Percentiles rank a stretch among this genome's conserved stretches.
Evolutionary conservation across 2,329 filamentous ascomycete genomes (phyloP).

Genomic region (Penicillium sp.): DNA sequence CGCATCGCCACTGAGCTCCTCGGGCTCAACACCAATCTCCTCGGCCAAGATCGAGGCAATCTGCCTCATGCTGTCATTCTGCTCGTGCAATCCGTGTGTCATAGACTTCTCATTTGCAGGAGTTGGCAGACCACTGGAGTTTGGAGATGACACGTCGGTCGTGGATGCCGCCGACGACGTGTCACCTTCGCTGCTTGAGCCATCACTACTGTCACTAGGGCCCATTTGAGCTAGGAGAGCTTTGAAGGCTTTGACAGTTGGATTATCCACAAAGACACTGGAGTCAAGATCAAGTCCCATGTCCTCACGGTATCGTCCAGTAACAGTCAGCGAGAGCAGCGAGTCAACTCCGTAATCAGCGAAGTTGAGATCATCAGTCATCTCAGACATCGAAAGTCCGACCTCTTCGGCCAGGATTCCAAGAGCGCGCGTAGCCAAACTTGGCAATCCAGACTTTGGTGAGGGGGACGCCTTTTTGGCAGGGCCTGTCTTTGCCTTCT

Average conservation of each 20-base stretch:
- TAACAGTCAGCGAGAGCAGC: conserved; percentile 59
- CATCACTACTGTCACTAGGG: conserved; percentile 30
- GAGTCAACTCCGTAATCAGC: conserved; percentile 63
- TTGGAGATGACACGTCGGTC: conserved; percentile 35
- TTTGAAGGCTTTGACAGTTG: conserved; percentile 61
- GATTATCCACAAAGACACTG: conserved; percentile 58
- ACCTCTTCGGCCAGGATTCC: conserved; percentile 47
- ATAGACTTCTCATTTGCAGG: conserved; percentile 29
- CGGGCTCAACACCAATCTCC: conserved; percentile 44
- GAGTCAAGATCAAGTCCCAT: conserved; percentile 59
- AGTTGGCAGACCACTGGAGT: conserved; percentile 32
- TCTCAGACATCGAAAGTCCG: conserved; percentile 56
- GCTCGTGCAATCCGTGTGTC: conserved; percentile 11
- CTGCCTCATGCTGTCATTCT: conserved; percentile 37
- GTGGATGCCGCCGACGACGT: conserved; percentile 29
- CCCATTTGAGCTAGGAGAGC: conserved; percentile 47
- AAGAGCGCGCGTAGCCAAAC: conserved; percentile 35
- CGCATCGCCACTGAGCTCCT: conserved; percentile 40
- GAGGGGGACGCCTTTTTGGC: conserved; percentile 26
- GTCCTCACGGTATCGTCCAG: conserved; percentile 61
- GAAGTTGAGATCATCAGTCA: conserved; percentile 59
- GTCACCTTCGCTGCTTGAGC: conserved; percentile 29
- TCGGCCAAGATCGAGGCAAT: conserved; percentile 43
- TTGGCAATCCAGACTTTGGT: conserved; percentile 30
- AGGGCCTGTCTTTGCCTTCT: conserved; percentile 27